A percentile compares a stretch with the other conserved stretches of the same genome.
These are phyloP conservation scores for Chlorociboria aeruginascens DNA, from an alignment of 495 filamentous ascomycete genomes.

Conservation along the genomic window DNA sequence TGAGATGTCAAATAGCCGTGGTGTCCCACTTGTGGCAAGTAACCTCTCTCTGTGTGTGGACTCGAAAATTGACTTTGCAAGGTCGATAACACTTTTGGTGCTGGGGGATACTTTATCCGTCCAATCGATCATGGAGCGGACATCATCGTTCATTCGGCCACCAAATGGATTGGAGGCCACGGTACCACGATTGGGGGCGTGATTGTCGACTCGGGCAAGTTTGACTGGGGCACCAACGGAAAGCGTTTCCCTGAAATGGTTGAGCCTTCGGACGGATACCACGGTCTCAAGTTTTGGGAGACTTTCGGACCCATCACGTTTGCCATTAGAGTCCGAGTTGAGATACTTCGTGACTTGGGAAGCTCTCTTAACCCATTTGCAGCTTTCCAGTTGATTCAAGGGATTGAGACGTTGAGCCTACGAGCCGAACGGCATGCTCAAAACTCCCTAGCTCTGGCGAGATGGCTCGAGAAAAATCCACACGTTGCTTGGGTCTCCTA, in stretches of 20 bases:
- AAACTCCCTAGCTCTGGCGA: slow-evolving; percentile 72
- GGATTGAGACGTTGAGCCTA: slow-evolving; percentile 82
- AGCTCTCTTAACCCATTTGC: slow-evolving; percentile 81
- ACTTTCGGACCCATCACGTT: slow-evolving; percentile 82
- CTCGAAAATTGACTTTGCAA: slow-evolving; percentile 18
- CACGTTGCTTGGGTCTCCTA: slow-evolving; percentile 81
- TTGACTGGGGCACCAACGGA: slow-evolving; percentile 87
- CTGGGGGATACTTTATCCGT: slow-evolving; percentile 80
- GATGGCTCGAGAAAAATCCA: slow-evolving; percentile 66
- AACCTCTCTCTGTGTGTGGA: background rate
- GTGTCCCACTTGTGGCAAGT: slow-evolving; percentile 74
- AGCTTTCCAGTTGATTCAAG: slow-evolving; percentile 87
- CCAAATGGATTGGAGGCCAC: slow-evolving; percentile 98
- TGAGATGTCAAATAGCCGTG: slow-evolving; percentile 26
- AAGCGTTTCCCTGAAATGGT: slow-evolving; percentile 88
- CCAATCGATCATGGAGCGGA: slow-evolving; percentile 92
- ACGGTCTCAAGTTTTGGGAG: slow-evolving; percentile 95
- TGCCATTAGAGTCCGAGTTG: slow-evolving; percentile 64
- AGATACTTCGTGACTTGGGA: slow-evolving; percentile 85
- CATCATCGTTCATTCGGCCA: slow-evolving; percentile 90
- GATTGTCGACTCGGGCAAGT: slow-evolving; percentile 85
- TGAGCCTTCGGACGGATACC: slow-evolving; percentile 86
- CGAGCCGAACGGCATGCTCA: slow-evolving; percentile 77
- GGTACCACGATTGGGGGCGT: slow-evolving; percentile 91
- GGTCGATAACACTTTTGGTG: slow-evolving; percentile 97